These are phyloP conservation scores for Lepidium campestre DNA, from an alignment of 441 rosid species.

Conservation along the genomic window DNA sequence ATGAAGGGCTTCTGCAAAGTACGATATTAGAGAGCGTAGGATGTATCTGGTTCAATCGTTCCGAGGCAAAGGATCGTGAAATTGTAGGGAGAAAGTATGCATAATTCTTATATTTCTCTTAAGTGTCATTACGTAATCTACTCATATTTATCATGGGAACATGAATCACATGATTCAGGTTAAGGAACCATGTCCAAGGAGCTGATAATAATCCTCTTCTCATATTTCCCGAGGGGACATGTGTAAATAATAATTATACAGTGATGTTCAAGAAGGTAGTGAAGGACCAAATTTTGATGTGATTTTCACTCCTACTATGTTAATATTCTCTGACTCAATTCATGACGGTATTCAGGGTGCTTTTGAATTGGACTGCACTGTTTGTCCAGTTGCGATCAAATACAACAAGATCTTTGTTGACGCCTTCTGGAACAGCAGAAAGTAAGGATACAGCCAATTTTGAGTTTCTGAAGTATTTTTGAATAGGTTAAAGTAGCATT, in stretches of 20 bases:
- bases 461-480: neutral
- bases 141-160: constrained; percentile 17
- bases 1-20: constrained; percentile 81
- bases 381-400: constrained; percentile 93
- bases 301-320: neutral
- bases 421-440: constrained; percentile 97
- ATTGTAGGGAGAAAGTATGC: constrained; percentile 85
- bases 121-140: neutral
- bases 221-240: constrained; percentile 97
- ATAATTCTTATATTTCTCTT: neutral
- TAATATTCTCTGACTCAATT: constrained; percentile 5
- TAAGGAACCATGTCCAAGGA: constrained; percentile 85
- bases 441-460: constrained; percentile 39
- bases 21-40: constrained; percentile 95
- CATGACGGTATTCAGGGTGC: constrained; percentile 65
- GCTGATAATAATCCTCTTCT: constrained; percentile 94
- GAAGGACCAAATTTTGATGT: neutral
- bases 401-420: constrained; percentile 95
- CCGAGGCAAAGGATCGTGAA: constrained; percentile 96
- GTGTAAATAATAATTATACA: constrained; percentile 89
- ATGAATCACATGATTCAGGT: constrained; percentile 45
- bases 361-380: constrained; percentile 92
- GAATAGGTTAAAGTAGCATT: no score
- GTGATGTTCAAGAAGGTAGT: constrained; percentile 97
- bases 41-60: constrained; percentile 95